Percentiles rank a stretch among this genome's conserved stretches.
phyloP scores from a whole-genome alignment of 2,329 filamentous ascomycete species.

The Beauveria bassiana region DNA sequence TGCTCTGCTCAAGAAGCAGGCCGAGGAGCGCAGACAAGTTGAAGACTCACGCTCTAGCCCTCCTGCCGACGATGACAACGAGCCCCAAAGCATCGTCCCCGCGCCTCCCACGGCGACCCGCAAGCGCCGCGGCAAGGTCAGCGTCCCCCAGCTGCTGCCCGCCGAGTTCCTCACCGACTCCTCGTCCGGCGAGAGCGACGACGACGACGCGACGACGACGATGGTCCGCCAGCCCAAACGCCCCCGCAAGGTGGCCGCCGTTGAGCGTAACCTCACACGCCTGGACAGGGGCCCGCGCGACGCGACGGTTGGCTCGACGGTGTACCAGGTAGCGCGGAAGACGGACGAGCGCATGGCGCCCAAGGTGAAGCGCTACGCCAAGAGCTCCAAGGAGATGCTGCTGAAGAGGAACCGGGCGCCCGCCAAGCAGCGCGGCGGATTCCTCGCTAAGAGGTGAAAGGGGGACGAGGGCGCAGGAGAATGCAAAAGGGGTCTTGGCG shows the following conservation, averaged over 20 bases:
- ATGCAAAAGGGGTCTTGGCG: no score
- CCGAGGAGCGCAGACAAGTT: slow-evolving; percentile 38
- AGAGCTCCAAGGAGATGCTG: slow-evolving; percentile 35
- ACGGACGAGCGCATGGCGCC: slow-evolving; percentile 42
- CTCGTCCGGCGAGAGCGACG: slow-evolving; percentile 39
- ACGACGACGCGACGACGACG: slow-evolving; percentile 15
- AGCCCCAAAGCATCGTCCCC: slow-evolving; percentile 13
- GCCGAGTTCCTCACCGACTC: slow-evolving; percentile 47
- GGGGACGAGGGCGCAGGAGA: neutral
- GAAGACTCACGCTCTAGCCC: slow-evolving; percentile 18
- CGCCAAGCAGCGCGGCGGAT: slow-evolving; percentile 31
- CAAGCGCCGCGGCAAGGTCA: neutral
- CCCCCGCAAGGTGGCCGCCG: slow-evolving; percentile 33
- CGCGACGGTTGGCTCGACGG: slow-evolving; percentile 42
- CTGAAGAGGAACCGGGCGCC: slow-evolving; percentile 35
- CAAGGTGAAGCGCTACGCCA: slow-evolving; percentile 34
- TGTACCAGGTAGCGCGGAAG: slow-evolving; percentile 42
- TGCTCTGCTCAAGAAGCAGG: slow-evolving; percentile 47
- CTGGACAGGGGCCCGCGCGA: slow-evolving; percentile 36
- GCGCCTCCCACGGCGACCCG: neutral
- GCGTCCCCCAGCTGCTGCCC: slow-evolving; percentile 40
- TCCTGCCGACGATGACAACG: slow-evolving; percentile 16
- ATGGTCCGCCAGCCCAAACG: slow-evolving; percentile 28
- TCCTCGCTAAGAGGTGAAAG: slow-evolving; percentile 28
- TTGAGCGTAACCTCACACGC: slow-evolving; percentile 30